Conservation (phyloP, 306 rosid genomes). For the Corylus heterophylla region DNA sequence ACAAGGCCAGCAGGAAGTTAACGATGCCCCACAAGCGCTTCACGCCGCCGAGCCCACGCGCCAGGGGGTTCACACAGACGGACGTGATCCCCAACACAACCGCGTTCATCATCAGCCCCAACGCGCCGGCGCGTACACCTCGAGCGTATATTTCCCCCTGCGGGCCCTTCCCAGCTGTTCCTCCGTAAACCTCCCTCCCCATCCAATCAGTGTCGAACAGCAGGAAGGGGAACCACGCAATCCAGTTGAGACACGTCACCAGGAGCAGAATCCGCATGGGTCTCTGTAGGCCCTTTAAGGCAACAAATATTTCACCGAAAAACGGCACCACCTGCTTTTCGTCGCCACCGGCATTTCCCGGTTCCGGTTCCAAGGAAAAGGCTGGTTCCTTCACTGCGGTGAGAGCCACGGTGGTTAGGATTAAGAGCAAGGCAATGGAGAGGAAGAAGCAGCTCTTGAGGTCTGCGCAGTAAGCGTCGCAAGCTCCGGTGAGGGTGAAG, state of each 20-base stretch:
- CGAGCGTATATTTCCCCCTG: slow-evolving; percentile 42
- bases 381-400: slow-evolving; percentile 47
- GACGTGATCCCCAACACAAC: slow-evolving; percentile 64
- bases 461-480: slow-evolving; percentile 78
- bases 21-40: slow-evolving; percentile 79
- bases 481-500: slow-evolving; percentile 62
- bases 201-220: slow-evolving; percentile 94
- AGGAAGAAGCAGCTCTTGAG: slow-evolving; percentile 78
- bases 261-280: slow-evolving; percentile 79
- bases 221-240: slow-evolving; percentile 90
- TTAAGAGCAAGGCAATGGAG: slow-evolving; percentile 44
- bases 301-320: slow-evolving; percentile 54
- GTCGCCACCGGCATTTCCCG: background rate
- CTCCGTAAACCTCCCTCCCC: slow-evolving; percentile 90
- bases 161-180: slow-evolving; percentile 49
- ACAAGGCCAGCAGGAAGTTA: slow-evolving; percentile 58
- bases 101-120: slow-evolving; percentile 79
- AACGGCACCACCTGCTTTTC: slow-evolving; percentile 28
- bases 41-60: slow-evolving; percentile 65
- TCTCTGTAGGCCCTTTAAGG: slow-evolving; percentile 47
- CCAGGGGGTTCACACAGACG: slow-evolving; percentile 45
- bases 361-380: background rate
- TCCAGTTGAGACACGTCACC: slow-evolving; percentile 85
- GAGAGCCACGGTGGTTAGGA: slow-evolving; percentile 37
- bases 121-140: slow-evolving; percentile 74